Evolutionary conservation across 768 basidiomycete genomes (phyloP).

Genomic region (Lactifluus volemus): DNA sequence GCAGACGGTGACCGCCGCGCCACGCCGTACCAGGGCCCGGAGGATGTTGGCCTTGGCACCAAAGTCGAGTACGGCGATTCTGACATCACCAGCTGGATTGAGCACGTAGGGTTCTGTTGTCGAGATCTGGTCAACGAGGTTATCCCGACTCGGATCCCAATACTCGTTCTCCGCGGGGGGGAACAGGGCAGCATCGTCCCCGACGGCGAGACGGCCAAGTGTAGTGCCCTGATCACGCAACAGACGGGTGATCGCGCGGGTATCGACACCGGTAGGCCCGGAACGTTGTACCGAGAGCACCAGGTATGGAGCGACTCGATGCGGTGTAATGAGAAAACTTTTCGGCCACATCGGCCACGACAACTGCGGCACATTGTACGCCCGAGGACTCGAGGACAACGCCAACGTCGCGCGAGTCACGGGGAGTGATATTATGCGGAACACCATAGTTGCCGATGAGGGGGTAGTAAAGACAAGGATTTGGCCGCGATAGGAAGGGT

Average conservation of each 20-base stretch:
- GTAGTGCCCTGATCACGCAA: slow-evolving; percentile 97
- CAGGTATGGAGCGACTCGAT: slow-evolving; percentile 89
- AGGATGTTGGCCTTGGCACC: slow-evolving; percentile 97
- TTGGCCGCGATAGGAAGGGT: slow-evolving; percentile 96
- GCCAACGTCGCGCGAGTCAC: slow-evolving; percentile 70
- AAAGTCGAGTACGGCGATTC: slow-evolving; percentile 94
- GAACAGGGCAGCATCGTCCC: slow-evolving; percentile 53
- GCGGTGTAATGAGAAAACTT: slow-evolving; percentile 88
- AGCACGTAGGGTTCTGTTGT: slow-evolving; percentile 77
- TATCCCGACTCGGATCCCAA: slow-evolving; percentile 89
- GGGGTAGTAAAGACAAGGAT: slow-evolving; percentile 98
- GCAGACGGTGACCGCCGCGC: slow-evolving; percentile 90
- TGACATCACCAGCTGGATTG: slow-evolving; percentile 80
- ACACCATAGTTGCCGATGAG: slow-evolving; percentile 99
- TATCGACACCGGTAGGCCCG: slow-evolving; percentile 97
- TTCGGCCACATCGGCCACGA: slow-evolving; percentile 92
- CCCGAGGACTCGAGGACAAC: slow-evolving; percentile 81
- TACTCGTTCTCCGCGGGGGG: slow-evolving; percentile 62
- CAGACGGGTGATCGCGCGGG: slow-evolving; percentile 88
- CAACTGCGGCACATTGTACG: slow-evolving; percentile 86
- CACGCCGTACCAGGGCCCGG: slow-evolving; percentile 84
- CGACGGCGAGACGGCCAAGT: slow-evolving; percentile 82
- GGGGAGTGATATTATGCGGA: slow-evolving; percentile 66
- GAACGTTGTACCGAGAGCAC: slow-evolving; percentile 85
- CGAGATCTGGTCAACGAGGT: slow-evolving; percentile 90